Evolutionary conservation across 192 early-diverging fungal species (phyloP).

Genomic region (Rhizophagus clarus): DNA sequence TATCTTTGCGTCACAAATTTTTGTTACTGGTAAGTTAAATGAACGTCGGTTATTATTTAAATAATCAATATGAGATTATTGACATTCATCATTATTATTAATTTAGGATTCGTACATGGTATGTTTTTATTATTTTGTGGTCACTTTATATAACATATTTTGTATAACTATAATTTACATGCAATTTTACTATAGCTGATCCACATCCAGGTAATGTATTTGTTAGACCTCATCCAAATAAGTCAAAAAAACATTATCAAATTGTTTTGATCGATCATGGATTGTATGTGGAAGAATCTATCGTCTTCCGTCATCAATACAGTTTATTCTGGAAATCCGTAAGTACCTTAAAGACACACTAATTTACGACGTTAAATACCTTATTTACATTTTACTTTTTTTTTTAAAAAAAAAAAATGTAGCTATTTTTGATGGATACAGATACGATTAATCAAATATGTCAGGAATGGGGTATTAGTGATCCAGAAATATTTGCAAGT

Average conservation of each 20-base stretch:
- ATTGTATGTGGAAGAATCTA: constrained; percentile 79
- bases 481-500: constrained; percentile 63
- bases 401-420: background rate
- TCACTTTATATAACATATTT: background rate
- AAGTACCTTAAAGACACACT: constrained; percentile 46
- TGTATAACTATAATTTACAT: background rate
- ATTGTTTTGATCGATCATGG: constrained; percentile 91
- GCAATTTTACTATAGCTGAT: constrained; percentile 47
- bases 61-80: background rate
- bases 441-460: constrained; percentile 64
- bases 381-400: background rate
- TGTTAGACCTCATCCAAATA: constrained; percentile 65
- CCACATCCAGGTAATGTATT: constrained; percentile 87
- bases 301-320: constrained; percentile 74
- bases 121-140: background rate
- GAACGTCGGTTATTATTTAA: no score
- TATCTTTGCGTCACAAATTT: constrained; percentile 87
- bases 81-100: background rate
- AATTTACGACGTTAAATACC: background rate
- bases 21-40: constrained; percentile 53
- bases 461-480: constrained; percentile 68
- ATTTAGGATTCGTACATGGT: constrained; percentile 78
- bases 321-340: constrained; percentile 85
- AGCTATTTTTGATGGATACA: constrained; percentile 54
- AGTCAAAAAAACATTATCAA: constrained; percentile 54